Evolutionary conservation across 441 rosid genomes (phyloP).

Genomic region (Bocquillonia castaneifolia): DNA sequence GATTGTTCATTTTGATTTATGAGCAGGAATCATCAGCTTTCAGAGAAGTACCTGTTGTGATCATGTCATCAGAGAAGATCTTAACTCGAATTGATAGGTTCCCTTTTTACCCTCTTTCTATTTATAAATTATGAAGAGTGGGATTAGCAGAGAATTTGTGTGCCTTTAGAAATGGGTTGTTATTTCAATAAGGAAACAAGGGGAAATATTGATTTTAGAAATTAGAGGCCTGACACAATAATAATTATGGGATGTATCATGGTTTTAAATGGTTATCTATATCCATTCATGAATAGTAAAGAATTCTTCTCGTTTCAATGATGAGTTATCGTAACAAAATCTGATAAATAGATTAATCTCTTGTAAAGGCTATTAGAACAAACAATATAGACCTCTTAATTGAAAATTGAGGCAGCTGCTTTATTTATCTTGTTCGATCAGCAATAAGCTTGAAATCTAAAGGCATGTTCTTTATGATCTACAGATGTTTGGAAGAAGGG

Average conservation of each 20-base stretch:
- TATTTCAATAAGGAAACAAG: too few relatives aligned
- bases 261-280: too few relatives aligned
- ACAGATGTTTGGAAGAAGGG: conserved; percentile 84
- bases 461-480: background rate
- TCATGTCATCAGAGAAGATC: conserved; percentile 90
- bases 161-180: too few relatives aligned
- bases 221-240: too few relatives aligned
- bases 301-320: background rate
- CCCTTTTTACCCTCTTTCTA: background rate
- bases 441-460: background rate
- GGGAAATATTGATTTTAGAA: too few relatives aligned
- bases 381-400: too few relatives aligned
- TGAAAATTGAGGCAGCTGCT: too few relatives aligned
- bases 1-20: conserved; percentile 10
- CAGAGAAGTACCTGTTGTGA: conserved; percentile 79
- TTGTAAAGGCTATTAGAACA: too few relatives aligned
- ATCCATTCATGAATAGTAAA: too few relatives aligned
- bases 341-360: too few relatives aligned
- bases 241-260: background rate
- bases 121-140: background rate
- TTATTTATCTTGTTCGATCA: background rate
- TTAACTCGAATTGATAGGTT: conserved; percentile 70
- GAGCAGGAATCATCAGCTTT: conserved; percentile 70
- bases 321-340: background rate
- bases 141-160: too few relatives aligned